A percentile compares a stretch with the other conserved stretches of the same genome.
These are phyloP conservation scores for Heterococcus sp. DNA, from an alignment of 108 stramenopile genomes.

Conservation along the genomic window DNA sequence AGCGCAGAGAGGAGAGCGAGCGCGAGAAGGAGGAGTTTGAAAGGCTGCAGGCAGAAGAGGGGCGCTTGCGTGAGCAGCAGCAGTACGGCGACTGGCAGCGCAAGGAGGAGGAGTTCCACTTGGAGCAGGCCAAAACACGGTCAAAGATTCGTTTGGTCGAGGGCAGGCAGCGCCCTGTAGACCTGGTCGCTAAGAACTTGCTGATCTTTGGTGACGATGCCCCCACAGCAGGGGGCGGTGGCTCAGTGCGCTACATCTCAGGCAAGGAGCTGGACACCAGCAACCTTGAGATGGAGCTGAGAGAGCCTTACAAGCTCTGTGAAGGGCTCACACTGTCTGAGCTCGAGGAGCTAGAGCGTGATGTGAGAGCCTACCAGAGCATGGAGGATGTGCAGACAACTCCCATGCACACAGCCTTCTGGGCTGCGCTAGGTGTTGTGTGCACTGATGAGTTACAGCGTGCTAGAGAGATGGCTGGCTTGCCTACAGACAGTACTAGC, in stretches of 20 bases:
- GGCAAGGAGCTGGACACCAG: slow-evolving; percentile 42
- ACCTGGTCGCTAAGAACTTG: slow-evolving; percentile 91
- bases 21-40: slow-evolving; percentile 84
- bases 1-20: slow-evolving; percentile 82
- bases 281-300: slow-evolving; percentile 46
- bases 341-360: slow-evolving; percentile 72
- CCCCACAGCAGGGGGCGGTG: slow-evolving; percentile 3
- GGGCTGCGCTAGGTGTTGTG: slow-evolving; percentile 41
- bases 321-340: slow-evolving; percentile 74
- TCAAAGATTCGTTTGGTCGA: slow-evolving; percentile 83
- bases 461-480: slow-evolving; percentile 22
- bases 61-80: slow-evolving; percentile 84
- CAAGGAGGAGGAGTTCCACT: slow-evolving; percentile 97
- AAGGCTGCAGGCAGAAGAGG: slow-evolving; percentile 81
- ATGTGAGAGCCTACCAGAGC: slow-evolving; percentile 66
- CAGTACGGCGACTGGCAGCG: slow-evolving; percentile 92
- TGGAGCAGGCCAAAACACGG: slow-evolving; percentile 82
- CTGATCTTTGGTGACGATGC: slow-evolving; percentile 72
- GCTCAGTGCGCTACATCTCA: slow-evolving; percentile 29
- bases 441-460: slow-evolving; percentile 38
- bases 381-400: slow-evolving; percentile 45
- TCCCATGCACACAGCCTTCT: slow-evolving; percentile 45
- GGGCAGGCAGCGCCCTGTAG: slow-evolving; percentile 86
- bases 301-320: slow-evolving; percentile 48
- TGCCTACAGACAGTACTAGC: background rate